phyloP scores from a whole-genome alignment of 345 rosid species.

The Eucalyptus regnans region DNA sequence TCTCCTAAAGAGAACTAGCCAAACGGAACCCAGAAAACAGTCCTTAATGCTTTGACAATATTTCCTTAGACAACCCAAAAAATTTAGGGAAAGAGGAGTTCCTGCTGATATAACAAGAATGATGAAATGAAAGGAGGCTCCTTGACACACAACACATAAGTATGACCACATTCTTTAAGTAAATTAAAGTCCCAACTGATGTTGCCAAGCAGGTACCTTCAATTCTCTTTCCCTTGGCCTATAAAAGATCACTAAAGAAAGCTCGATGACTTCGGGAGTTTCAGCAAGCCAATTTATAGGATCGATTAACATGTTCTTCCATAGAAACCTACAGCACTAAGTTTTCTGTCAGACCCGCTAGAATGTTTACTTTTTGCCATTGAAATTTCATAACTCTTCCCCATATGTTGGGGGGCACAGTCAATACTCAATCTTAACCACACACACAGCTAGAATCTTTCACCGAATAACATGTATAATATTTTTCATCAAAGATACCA shows the following conservation, averaged over 20 bases:
- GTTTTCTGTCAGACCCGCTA: neutral
- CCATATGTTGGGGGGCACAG: neutral
- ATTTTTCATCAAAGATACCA: neutral
- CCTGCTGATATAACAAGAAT: neutral
- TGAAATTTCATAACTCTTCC: neutral
- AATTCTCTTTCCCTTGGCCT: neutral
- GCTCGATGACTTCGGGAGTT: neutral
- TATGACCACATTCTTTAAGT: neutral
- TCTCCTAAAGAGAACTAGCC: neutral
- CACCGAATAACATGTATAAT: neutral
- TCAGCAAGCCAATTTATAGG: neutral
- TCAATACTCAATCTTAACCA: neutral
- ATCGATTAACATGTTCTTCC: neutral
- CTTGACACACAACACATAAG: neutral
- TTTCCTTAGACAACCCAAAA: neutral
- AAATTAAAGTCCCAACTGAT: neutral
- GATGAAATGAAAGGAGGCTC: neutral
- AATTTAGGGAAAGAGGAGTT: neutral
- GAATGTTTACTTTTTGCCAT: neutral
- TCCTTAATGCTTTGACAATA: neutral
- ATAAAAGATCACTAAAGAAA: neutral
- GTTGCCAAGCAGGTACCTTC: neutral
- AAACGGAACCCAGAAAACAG: neutral
- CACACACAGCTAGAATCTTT: neutral
- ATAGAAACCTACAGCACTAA: neutral